Percentiles rank a stretch among this genome's conserved stretches.
These are phyloP conservation scores for Boletus subluridellus DNA, from an alignment of 1,284 basidiomycete genomes.

Conservation along the genomic window DNA sequence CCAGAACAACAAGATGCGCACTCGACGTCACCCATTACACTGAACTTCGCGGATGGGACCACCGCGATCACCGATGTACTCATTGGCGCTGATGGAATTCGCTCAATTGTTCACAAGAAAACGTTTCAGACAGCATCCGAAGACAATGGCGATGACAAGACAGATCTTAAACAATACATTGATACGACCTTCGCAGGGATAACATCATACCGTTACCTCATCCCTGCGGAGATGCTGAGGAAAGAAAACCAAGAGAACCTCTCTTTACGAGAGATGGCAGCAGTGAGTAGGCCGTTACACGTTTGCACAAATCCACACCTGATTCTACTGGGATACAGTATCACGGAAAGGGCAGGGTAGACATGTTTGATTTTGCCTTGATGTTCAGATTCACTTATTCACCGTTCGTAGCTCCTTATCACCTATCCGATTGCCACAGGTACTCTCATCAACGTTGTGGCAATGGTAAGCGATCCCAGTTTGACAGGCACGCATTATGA, in stretches of 20 bases:
- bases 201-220: conserved; percentile 15
- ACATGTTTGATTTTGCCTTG: background rate
- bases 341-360: conserved; percentile 16
- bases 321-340: conserved; percentile 4
- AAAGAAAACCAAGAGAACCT: conserved; percentile 2
- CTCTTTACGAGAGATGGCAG: background rate
- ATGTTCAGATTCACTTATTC: background rate
- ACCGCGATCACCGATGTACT: conserved; percentile 13
- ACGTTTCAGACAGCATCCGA: conserved; percentile 20
- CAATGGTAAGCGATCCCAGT: conserved; percentile 35
- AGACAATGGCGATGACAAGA: background rate
- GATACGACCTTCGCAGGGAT: conserved; percentile 23
- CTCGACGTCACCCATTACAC: conserved; percentile 2
- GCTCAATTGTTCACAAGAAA: conserved; percentile 21
- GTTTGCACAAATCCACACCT: background rate
- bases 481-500: conserved; percentile 35
- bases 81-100: conserved; percentile 21
- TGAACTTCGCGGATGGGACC: conserved; percentile 24
- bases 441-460: conserved; percentile 42
- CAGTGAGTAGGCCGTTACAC: background rate
- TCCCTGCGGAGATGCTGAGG: conserved; percentile 15
- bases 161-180: conserved; percentile 12
- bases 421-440: conserved; percentile 45
- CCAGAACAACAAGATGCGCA: too few relatives aligned
- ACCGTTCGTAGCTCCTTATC: conserved; percentile 36